phyloP scores from a whole-genome alignment of 2,329 filamentous ascomycete genomes.

The Botrytis elliptica region DNA sequence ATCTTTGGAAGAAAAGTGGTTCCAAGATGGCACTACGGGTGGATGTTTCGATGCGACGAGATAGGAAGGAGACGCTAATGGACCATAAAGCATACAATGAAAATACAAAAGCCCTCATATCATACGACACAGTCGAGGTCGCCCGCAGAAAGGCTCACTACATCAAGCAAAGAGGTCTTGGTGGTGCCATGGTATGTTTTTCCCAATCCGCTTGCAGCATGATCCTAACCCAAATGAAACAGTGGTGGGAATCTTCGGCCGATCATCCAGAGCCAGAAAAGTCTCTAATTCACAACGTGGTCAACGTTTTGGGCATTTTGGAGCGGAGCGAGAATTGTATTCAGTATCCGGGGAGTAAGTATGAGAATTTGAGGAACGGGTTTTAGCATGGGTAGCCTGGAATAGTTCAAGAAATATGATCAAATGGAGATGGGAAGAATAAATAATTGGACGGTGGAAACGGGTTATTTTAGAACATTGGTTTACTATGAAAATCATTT shows the following conservation, averaged over 20 bases:
- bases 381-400: slow-evolving; percentile 46
- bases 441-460: not conserved
- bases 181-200: slow-evolving; percentile 69
- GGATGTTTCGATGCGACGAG: not conserved
- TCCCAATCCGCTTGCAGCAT: not conserved
- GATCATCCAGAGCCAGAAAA: slow-evolving; percentile 61
- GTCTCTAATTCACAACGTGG: slow-evolving; percentile 68
- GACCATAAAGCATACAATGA: slow-evolving; percentile 54
- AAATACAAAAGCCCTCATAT: slow-evolving; percentile 64
- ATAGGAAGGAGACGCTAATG: not conserved
- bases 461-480: not conserved
- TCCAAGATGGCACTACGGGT: not conserved
- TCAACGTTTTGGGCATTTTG: slow-evolving; percentile 56
- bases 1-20: not conserved
- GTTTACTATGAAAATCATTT: not conserved
- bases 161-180: slow-evolving; percentile 64
- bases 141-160: slow-evolving; percentile 69
- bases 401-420: not conserved
- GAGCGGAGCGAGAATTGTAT: slow-evolving; percentile 58
- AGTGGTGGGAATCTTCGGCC: slow-evolving; percentile 77
- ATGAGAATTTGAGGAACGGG: slow-evolving; percentile 64
- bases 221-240: not conserved
- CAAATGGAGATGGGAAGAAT: not conserved
- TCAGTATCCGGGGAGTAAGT: slow-evolving; percentile 63
- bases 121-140: slow-evolving; percentile 72